Conservation (phyloP, 106 monocot genomes). For the Dendrobium catenatum region DNA sequence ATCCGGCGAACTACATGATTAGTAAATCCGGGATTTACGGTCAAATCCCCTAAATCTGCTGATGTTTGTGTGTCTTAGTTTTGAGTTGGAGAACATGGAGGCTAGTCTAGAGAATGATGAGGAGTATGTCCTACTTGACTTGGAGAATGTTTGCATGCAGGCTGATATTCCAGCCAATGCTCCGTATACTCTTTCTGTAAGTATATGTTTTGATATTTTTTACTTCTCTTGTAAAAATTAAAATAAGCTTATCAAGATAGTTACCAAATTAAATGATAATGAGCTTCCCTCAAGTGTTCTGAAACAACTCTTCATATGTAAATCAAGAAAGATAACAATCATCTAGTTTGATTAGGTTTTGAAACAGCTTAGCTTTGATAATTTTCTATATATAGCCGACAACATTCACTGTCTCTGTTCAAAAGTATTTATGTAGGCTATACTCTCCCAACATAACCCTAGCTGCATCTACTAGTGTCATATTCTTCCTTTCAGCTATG, state of each 20-base stretch:
- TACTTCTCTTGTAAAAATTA: background rate
- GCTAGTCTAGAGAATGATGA: constrained; percentile 17
- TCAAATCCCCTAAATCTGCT: background rate
- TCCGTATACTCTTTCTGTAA: constrained; percentile 59
- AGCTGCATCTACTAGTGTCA: no score
- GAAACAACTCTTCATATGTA: background rate
- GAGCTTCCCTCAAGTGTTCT: background rate
- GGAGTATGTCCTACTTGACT: constrained; percentile 53
- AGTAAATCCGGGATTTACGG: no score
- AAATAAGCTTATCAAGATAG: background rate
- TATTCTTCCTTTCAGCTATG: no score
- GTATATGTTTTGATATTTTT: constrained; percentile 8
- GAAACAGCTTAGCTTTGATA: background rate
- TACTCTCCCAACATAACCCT: no score
- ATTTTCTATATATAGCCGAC: no score
- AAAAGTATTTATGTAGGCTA: no score
- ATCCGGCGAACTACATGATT: no score
- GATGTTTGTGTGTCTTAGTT: background rate
- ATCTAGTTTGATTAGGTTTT: background rate
- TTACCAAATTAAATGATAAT: background rate
- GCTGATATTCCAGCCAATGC: constrained; percentile 42
- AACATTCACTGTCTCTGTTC: no score
- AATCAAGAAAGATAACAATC: background rate
- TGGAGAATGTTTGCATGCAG: constrained; percentile 39
- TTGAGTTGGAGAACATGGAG: background rate